Base-by-base conservation (phyloP, 2,329 filamentous ascomycete species). In the Aspergillus fumigatus region DNA sequence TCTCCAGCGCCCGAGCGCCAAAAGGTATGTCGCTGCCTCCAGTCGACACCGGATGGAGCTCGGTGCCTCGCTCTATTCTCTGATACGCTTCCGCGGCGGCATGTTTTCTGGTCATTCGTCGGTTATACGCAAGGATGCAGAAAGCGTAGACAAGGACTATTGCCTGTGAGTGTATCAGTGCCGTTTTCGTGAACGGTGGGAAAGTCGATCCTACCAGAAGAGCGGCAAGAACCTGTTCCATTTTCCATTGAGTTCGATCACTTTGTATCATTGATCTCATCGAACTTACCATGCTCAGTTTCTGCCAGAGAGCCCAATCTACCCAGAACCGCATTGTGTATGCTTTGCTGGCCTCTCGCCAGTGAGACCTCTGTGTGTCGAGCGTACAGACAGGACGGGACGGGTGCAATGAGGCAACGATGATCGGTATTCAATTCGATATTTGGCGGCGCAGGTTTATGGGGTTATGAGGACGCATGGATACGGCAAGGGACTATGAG, bases 1-100 rank as follows among this genome's bases (percentile, higher is more conserved):
- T 88, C 70, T 96, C 88, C 49, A 97, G 84, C 6, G 92, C 92
- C 64, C 89, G 86, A 53, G 94, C 84, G 21, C 93, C 92, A 67
- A 97, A 97, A 0, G 91, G 92, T 38, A 95, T 84, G 9, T 90
- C 87, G 51, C 84, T 79, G 50, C 73, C 72, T 60, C 73, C 75
- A 27, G 66, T 66, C 79, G 84, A 59, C 77, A 85, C 70, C 74
- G 82, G 59, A 73, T 82, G 77, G 54, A 85, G 78, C 65, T 84
- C 79, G 72, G 60, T 80, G 58, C 72, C 69, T 43, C 70, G 73
- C 48, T 80, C 80, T 25, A 77, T 77, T 62, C 80, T 80, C 67
- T 87, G 87, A 62, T 88, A 84, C 64, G 86, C 84, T 62, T 91
- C 87, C 59, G 88, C 80, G 21, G 84, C 72, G 66, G 87, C 80